A percentile compares a stretch with the other conserved stretches of the same genome.
These are phyloP conservation scores for Pelargonium fulgidum DNA, from an alignment of 441 rosid species.

Conservation along the genomic window DNA sequence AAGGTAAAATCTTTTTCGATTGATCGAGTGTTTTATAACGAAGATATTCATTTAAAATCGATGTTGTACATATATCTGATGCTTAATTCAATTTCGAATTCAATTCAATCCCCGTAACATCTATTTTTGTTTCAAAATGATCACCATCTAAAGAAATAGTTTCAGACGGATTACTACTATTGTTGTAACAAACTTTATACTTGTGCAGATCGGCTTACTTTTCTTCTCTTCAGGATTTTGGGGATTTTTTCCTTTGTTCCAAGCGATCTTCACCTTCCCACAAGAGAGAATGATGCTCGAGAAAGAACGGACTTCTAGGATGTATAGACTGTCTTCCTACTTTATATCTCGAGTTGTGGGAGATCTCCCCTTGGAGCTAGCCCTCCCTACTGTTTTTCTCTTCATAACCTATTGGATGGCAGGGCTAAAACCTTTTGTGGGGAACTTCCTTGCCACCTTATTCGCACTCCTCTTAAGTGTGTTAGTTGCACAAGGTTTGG, in stretches of 20 bases:
- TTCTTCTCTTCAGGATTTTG: slow-evolving; percentile 62
- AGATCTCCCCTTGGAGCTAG: slow-evolving; percentile 70
- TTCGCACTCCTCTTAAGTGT: slow-evolving; percentile 31
- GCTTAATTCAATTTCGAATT: too few species aligned
- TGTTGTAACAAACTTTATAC: too few species aligned
- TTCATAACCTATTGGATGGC: slow-evolving; percentile 65
- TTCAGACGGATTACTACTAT: too few species aligned
- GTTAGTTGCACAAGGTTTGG: slow-evolving; percentile 41
- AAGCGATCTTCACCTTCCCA: slow-evolving; percentile 76
- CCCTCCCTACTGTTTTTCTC: slow-evolving; percentile 47
- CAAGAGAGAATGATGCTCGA: slow-evolving; percentile 64
- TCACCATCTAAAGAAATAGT: too few species aligned
- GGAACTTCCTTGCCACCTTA: slow-evolving; percentile 39
- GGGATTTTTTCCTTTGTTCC: slow-evolving; percentile 61
- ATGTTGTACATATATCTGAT: too few species aligned
- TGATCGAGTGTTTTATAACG: too few species aligned
- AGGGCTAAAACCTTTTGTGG: slow-evolving; percentile 38
- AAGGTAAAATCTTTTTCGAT: slow-evolving; percentile 31
- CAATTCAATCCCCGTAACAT: too few species aligned
- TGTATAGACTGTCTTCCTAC: slow-evolving; percentile 67
- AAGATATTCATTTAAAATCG: too few species aligned
- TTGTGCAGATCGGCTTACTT: slow-evolving; percentile 57
- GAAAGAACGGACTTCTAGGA: slow-evolving; percentile 76
- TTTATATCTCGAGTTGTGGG: slow-evolving; percentile 43
- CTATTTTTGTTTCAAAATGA: too few species aligned